Evolutionary conservation across 805 yeast species (phyloP).

Genomic region (Starmerella kuoi): DNA sequence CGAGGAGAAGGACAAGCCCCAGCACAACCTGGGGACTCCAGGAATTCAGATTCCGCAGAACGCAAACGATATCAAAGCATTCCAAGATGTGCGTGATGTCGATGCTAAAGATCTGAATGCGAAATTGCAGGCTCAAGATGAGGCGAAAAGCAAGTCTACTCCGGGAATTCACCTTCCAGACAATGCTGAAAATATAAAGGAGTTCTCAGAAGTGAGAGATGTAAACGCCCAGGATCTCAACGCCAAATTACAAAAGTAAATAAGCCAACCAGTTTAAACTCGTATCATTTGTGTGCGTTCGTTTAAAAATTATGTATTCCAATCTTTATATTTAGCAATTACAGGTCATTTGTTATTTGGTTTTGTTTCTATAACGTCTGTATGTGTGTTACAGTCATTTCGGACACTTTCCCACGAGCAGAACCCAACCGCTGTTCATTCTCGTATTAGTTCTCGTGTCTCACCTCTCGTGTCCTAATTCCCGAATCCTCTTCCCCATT

Average conservation of each 20-base stretch:
- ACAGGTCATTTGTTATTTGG: too few species aligned
- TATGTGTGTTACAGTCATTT: too few species aligned
- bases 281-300: too few species aligned
- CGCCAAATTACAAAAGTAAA: constrained; percentile 16
- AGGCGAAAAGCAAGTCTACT: constrained; percentile 36
- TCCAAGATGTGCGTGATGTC: constrained; percentile 43
- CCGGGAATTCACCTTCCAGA: constrained; percentile 63
- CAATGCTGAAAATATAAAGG: constrained; percentile 53
- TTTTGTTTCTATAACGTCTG: too few species aligned
- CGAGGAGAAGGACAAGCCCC: constrained; percentile 22
- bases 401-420: too few species aligned
- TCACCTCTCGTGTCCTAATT: too few species aligned
- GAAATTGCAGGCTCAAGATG: constrained; percentile 16
- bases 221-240: constrained; percentile 52
- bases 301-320: too few species aligned
- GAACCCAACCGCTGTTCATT: too few species aligned
- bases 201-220: constrained; percentile 43
- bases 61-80: constrained; percentile 51
- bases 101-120: constrained; percentile 48
- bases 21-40: constrained; percentile 44
- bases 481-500: too few species aligned
- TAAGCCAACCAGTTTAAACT: too few species aligned
- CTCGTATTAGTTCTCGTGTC: too few species aligned
- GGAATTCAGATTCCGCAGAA: constrained; percentile 58
- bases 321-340: too few species aligned